These are phyloP conservation scores for Paracorniculantispora psalliotae DNA, from an alignment of 2,329 filamentous ascomycete genomes.

Conservation along the genomic window DNA sequence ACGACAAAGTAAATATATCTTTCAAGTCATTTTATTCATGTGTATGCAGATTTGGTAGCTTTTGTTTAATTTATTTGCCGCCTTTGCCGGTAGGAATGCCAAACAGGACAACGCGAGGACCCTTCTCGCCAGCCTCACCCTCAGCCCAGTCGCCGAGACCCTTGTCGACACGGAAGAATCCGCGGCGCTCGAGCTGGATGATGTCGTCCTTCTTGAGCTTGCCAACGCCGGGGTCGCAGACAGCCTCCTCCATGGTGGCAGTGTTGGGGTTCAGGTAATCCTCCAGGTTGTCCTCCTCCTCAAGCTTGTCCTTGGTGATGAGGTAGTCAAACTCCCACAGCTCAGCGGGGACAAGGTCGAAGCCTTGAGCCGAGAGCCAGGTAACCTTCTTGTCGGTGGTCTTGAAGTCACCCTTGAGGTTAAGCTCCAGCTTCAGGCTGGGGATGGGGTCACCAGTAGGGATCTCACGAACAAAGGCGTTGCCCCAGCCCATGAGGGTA, in stretches of 20 bases:
- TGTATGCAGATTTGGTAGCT: not conserved
- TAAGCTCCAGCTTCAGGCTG: constrained; percentile 77
- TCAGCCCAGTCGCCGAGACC: constrained; percentile 45
- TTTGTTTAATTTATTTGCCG: constrained; percentile 29
- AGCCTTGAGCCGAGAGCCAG: constrained; percentile 74
- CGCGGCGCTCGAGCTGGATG: constrained; percentile 90
- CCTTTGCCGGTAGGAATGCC: constrained; percentile 53
- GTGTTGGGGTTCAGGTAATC: constrained; percentile 76
- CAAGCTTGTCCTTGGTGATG: constrained; percentile 90
- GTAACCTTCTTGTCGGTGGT: constrained; percentile 95
- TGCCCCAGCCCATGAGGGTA: constrained; percentile 88
- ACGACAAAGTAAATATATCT: not conserved
- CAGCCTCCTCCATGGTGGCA: constrained; percentile 65
- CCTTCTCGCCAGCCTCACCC: constrained; percentile 44
- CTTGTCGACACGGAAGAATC: constrained; percentile 84
- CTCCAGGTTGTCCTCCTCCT: constrained; percentile 80
- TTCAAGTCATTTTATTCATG: constrained; percentile 6
- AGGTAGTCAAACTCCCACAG: constrained; percentile 94
- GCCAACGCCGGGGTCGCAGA: constrained; percentile 76
- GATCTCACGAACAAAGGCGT: constrained; percentile 64
- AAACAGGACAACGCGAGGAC: constrained; percentile 50
- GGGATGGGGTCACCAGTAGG: constrained; percentile 44
- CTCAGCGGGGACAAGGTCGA: constrained; percentile 75
- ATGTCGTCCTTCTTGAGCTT: constrained; percentile 82
- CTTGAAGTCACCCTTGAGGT: constrained; percentile 89